Percentiles rank a stretch among this genome's conserved stretches.
Conservation (phyloP, 2,329 filamentous ascomycete species). For the Apiospora arundinis region DNA sequence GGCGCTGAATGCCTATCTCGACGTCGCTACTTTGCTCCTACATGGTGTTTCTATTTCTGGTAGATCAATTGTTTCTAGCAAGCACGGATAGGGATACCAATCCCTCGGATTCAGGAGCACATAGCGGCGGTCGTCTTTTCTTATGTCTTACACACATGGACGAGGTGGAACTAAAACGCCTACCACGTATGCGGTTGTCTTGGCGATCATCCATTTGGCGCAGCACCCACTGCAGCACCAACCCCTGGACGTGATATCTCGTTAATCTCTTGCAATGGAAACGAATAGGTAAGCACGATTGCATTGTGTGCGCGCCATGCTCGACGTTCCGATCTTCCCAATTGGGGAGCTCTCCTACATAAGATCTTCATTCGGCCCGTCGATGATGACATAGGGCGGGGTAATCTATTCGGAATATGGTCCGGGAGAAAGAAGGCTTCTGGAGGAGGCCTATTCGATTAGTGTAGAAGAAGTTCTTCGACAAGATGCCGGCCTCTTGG, state of each 20-base stretch:
- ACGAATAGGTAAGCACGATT: neutral
- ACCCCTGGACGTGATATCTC: neutral
- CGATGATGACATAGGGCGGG: conserved; percentile 6
- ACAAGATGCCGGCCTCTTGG: neutral
- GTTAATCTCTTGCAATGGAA: neutral
- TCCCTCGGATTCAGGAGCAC: neutral
- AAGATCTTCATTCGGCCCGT: neutral
- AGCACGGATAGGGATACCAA: neutral
- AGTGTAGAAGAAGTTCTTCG: neutral
- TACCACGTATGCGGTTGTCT: neutral
- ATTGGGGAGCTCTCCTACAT: neutral
- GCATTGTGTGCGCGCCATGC: neutral
- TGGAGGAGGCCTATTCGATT: neutral
- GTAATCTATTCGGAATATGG: neutral
- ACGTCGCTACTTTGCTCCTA: neutral
- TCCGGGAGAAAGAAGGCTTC: neutral
- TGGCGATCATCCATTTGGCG: neutral
- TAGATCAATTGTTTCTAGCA: neutral
- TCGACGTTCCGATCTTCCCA: conserved; percentile 10
- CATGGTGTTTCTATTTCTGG: neutral
- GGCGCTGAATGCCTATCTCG: neutral
- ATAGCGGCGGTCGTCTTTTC: neutral
- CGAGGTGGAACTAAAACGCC: neutral
- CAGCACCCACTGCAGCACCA: neutral
- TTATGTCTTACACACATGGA: neutral